Evolutionary conservation across 2,329 filamentous ascomycete species (phyloP), one percentile per base, ranked within the genome.

Genomic region (Ophidiomyces ophidiicola): DNA sequence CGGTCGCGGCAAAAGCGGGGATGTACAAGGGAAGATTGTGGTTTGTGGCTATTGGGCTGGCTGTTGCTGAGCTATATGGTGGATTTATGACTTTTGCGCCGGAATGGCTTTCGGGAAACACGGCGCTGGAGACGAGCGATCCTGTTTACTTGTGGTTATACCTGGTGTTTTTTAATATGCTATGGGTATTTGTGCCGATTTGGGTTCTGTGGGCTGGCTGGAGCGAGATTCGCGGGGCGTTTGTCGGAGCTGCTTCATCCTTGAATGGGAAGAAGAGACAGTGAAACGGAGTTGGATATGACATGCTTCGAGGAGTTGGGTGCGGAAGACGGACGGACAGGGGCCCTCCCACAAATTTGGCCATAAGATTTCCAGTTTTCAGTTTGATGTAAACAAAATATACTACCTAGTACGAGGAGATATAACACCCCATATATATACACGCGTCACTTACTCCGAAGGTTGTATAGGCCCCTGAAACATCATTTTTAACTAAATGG

Each of bases 131-230:
- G 44, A 74, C 69, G 0, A 65, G 64, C 20, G 74, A 77, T 45
- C 72, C 68, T 46, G 73, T 79, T 56, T 78, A 75, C 50, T 53
- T 73, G 53, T 78, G 74, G 71, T 56, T 79, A 7, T 79, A 79
- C 49, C 56, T 80, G 46, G 56, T 71, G 43, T 77, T 78, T 56
- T 79, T 79, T 59, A 80, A 80, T 50, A 70, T 63, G 12, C 57
- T 79, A 3, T 78, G 74, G 74, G 74, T 78, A 11, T 66, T 67
- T 45, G 64, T 76, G 43, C 73, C 74, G 1, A 44, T 69, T 14
- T 77, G 71, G 71, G 67, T 76, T 28, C 48, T 76, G 41, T 69
- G 58, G 48, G 68, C 72, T 53, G 65, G 65, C 1, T 69, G 67
- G 37, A 56, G 57, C 30, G 65, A 69, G 43, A 54, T 70, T 32